These are phyloP conservation scores for Corchorus olitorius DNA, from an alignment of 345 rosid species.

Conservation along the genomic window DNA sequence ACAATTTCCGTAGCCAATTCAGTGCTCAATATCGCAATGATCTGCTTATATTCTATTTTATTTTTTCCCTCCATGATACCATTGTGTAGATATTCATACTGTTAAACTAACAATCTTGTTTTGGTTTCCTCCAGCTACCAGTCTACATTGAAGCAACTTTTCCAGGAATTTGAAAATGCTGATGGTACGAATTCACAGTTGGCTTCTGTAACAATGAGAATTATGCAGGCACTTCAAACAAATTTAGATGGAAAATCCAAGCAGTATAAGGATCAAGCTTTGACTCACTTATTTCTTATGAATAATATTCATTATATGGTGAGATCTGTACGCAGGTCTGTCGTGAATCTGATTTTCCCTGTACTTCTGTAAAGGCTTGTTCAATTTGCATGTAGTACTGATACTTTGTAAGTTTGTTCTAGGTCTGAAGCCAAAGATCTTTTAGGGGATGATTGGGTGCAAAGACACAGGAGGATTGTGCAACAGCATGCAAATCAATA, in stretches of 20 bases:
- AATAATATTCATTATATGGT: slow-evolving; percentile 99
- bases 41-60: background rate
- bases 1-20: background rate
- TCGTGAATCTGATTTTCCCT: slow-evolving; percentile 13
- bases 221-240: slow-evolving; percentile 99
- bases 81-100: background rate
- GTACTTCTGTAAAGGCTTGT: background rate
- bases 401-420: slow-evolving; percentile 21
- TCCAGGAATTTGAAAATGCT: slow-evolving; percentile 80
- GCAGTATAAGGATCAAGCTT: slow-evolving; percentile 89
- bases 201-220: slow-evolving; percentile 86
- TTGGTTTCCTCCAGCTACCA: slow-evolving; percentile 69
- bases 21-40: background rate
- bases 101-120: slow-evolving; percentile 8
- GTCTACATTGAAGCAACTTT: slow-evolving; percentile 93
- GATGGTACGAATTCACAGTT: slow-evolving; percentile 71
- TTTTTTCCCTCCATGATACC: background rate
- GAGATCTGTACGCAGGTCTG: slow-evolving; percentile 97
- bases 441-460: slow-evolving; percentile 99
- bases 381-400: slow-evolving; percentile 3
- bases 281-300: slow-evolving; percentile 95
- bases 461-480: slow-evolving; percentile 91
- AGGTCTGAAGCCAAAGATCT: slow-evolving; percentile 99
- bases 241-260: slow-evolving; percentile 94
- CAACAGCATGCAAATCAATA: slow-evolving; percentile 99